A percentile compares a stretch with the other conserved stretches of the same genome.
Conservation (phyloP, 768 basidiomycete species). For the Jaapia argillacea region DNA sequence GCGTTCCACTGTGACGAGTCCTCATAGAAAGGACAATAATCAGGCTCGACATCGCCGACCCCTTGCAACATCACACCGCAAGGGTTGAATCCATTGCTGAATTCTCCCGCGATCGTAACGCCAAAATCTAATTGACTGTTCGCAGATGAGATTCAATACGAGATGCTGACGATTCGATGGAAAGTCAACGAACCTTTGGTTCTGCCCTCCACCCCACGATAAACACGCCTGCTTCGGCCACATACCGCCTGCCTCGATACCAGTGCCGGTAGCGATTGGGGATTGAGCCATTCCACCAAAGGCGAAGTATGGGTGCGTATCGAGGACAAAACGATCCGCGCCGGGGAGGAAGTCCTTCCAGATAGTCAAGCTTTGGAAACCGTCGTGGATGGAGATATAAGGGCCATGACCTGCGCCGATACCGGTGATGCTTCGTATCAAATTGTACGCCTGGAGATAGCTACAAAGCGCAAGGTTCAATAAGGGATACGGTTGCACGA, state of each 20-base stretch:
- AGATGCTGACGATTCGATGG: too few species aligned
- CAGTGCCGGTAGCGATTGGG: slow-evolving; percentile 32
- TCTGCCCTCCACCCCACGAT: slow-evolving; percentile 34
- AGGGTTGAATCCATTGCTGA: slow-evolving; percentile 54
- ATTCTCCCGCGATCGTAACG: slow-evolving; percentile 68
- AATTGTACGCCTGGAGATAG: slow-evolving; percentile 47
- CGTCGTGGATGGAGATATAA: slow-evolving; percentile 42
- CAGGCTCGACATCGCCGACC: slow-evolving; percentile 15
- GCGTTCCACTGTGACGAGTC: slow-evolving; percentile 33
- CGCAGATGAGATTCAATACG: slow-evolving; percentile 14
- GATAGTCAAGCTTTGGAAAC: slow-evolving; percentile 36
- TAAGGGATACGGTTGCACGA: slow-evolving; percentile 22
- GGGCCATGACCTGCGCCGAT: slow-evolving; percentile 54
- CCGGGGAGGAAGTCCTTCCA: slow-evolving; percentile 29
- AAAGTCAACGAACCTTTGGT: slow-evolving; percentile 26
- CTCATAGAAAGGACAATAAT: slow-evolving; percentile 9
- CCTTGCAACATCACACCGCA: slow-evolving; percentile 46
- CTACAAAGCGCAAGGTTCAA: slow-evolving; percentile 31
- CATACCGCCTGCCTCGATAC: slow-evolving; percentile 17
- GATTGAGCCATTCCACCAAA: slow-evolving; percentile 22
- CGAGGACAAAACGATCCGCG: slow-evolving; percentile 33
- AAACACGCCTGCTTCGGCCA: slow-evolving; percentile 29
- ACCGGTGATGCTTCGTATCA: slow-evolving; percentile 67
- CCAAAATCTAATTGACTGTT: slow-evolving; percentile 48
- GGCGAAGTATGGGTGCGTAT: slow-evolving; percentile 41